Evolutionary conservation across 306 rosid species (phyloP), one percentile per base, ranked within the genome.

Genomic region (Pueraria montana): DNA sequence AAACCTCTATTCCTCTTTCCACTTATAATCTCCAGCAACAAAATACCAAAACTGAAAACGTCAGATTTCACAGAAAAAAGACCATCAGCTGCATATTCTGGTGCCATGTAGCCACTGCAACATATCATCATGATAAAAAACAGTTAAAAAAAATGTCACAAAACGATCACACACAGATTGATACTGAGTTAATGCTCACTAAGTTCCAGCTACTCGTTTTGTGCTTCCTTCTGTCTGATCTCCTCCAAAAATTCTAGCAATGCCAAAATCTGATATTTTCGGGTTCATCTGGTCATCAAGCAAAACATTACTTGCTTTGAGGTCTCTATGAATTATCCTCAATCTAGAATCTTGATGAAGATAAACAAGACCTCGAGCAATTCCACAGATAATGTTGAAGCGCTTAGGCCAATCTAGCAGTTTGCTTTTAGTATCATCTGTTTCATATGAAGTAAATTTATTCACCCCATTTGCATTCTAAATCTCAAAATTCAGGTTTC

Each of bases 61-160:
- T 86, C 82, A 4, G 89, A 82, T 67, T 86, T 91, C 5, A 86
- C 17, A 0, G 92, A 91, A 66, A 89, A 89, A 0, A 72, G 56
- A 1, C 90, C 91, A 65, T 87, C 84, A 1, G 52, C 70, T 1
- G 87, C 92, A 36, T 89, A 89, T 59, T 91, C 92, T 1, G 88
- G 91, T 43, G 91, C 90, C 94, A 91, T 91, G n/a, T 91, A 89
- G 4, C 92, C 90, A 50, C 77, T 79, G 5, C 70, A 59, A 9
- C 6, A 67, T 5, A 66, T 32, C 26, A 66, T 23, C 2, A 14
- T 6, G 27, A 20, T 0, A 5, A 11, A 59, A 69, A 3, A 3
- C 8, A 4, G 30, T 68, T 34, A 81, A 20, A 11, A 8, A 46
- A 4, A 42, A 26, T 1, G 17, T 61, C 43, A 46, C 43, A 59